These are phyloP conservation scores for Nemania sp. DNA, from an alignment of 2,329 filamentous ascomycete species.

Conservation along the genomic window DNA sequence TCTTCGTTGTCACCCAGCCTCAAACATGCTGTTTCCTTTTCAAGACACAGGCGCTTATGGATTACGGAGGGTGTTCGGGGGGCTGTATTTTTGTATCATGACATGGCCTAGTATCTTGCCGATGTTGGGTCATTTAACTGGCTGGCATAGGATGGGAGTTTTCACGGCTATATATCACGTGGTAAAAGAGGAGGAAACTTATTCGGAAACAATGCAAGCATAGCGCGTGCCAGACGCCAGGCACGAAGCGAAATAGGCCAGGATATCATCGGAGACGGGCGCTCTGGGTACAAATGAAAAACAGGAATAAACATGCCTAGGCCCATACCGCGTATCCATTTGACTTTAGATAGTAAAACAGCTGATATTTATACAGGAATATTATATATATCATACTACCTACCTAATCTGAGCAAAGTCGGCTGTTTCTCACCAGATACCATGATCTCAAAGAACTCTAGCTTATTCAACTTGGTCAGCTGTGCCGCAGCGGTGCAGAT, in stretches of 20 bases:
- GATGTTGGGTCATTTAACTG: constrained; percentile 6
- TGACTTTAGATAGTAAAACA: constrained; percentile 20
- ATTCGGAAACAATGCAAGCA: background rate
- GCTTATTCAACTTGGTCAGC: too few species aligned
- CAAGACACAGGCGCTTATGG: constrained; percentile 14
- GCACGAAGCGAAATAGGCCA: background rate
- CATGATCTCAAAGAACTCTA: too few species aligned
- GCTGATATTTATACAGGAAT: background rate
- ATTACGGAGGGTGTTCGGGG: constrained; percentile 3
- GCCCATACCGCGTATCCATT: constrained; percentile 5
- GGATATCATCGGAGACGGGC: too few species aligned
- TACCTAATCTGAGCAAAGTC: background rate
- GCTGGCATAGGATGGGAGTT: constrained; percentile 26
- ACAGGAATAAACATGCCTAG: background rate
- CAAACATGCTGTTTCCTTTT: background rate
- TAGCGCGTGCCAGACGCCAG: background rate
- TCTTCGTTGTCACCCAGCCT: constrained; percentile 1
- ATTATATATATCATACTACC: background rate
- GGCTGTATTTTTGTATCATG: constrained; percentile 25
- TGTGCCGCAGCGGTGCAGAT: too few species aligned
- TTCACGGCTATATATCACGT: background rate
- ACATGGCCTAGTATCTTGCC: background rate
- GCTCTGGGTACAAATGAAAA: background rate
- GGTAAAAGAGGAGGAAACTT: constrained; percentile 8
- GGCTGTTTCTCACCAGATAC: too few species aligned